These are phyloP conservation scores for Kazachstania sp. DNA, from an alignment of 1,139 yeast species.

Conservation along the genomic window DNA sequence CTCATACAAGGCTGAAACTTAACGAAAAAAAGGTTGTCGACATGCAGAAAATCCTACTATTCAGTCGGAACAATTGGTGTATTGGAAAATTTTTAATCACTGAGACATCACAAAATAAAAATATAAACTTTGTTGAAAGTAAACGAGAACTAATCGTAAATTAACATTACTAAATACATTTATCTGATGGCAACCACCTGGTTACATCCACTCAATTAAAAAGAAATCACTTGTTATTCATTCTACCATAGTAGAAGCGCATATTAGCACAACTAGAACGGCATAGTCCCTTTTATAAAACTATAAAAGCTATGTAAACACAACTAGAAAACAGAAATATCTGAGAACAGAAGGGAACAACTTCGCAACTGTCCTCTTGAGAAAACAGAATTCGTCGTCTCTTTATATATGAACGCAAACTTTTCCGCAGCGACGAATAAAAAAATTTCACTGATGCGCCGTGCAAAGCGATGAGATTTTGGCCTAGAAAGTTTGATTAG, in stretches of 20 bases:
- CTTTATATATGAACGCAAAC: no score
- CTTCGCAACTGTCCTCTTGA: no score
- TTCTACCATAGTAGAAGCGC: no score
- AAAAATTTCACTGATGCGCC: background rate
- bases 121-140: slow-evolving; percentile 1
- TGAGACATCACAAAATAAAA: slow-evolving; percentile 3
- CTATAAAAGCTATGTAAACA: no score
- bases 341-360: no score
- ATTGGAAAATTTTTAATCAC: slow-evolving; percentile 21
- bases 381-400: no score
- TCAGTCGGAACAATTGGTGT: slow-evolving; percentile 36
- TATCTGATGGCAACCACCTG: slow-evolving; percentile 4
- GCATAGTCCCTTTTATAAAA: no score
- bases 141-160: background rate
- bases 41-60: slow-evolving; percentile 29
- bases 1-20: slow-evolving; percentile 36
- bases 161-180: slow-evolving; percentile 1
- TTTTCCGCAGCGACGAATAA: no score
- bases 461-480: background rate
- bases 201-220: background rate
- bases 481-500: background rate
- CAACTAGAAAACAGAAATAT: no score
- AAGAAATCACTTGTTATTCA: no score
- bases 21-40: slow-evolving; percentile 33
- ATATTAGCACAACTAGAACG: no score